Percentiles rank a stretch among this genome's conserved stretches.
phyloP scores from a whole-genome alignment of 352 stramenopile species.

The Pythium plurisporium region DNA sequence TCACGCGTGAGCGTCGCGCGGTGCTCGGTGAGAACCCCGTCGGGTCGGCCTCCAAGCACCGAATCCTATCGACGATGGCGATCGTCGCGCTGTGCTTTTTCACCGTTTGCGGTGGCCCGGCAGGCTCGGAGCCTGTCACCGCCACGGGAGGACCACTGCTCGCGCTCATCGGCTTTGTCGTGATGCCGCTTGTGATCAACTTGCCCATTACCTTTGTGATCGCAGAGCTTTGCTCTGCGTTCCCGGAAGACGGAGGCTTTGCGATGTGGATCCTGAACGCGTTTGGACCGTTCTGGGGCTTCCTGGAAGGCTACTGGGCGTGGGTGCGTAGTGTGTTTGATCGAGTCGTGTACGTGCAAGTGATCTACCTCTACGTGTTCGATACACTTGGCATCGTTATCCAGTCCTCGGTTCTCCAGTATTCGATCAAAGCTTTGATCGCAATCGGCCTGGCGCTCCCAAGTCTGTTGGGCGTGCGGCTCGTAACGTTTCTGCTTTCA shows the following conservation, averaged over 20 bases:
- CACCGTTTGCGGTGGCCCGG: constrained; percentile 36
- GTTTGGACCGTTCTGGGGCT: constrained; percentile 75
- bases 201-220: constrained; percentile 56
- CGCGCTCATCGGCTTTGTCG: constrained; percentile 38
- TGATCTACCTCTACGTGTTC: constrained; percentile 48
- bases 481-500: constrained; percentile 13
- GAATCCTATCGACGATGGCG: constrained; percentile 20
- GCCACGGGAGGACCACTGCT: constrained; percentile 48
- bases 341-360: constrained; percentile 38
- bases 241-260: constrained; percentile 73
- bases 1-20: not conserved
- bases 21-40: constrained; percentile 11
- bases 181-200: constrained; percentile 66
- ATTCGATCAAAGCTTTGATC: not conserved
- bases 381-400: not conserved
- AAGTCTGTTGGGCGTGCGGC: constrained; percentile 21
- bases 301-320: constrained; percentile 80
- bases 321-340: constrained; percentile 67
- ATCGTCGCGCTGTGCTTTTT: constrained; percentile 54
- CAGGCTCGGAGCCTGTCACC: constrained; percentile 58
- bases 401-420: not conserved
- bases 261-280: constrained; percentile 62
- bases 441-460: not conserved
- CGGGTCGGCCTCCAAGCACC: constrained; percentile 2
- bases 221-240: constrained; percentile 61